These are phyloP conservation scores for Xerocomus minutiporus DNA, from an alignment of 1,284 basidiomycete genomes.

Conservation along the genomic window DNA sequence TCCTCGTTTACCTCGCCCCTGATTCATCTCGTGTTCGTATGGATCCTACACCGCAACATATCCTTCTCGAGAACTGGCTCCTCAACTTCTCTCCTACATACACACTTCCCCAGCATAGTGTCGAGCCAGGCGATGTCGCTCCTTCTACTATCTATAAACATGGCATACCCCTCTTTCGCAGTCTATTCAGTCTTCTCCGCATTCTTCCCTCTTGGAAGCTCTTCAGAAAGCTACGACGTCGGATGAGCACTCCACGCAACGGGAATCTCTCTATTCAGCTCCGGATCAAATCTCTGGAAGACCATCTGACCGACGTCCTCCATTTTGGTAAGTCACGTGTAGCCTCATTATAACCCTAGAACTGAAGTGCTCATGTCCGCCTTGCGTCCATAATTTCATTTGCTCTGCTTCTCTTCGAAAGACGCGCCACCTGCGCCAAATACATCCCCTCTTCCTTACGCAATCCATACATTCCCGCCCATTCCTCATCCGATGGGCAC, in stretches of 20 bases:
- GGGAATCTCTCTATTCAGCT: conserved; percentile 52
- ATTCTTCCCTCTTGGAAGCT: conserved; percentile 72
- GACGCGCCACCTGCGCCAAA: conserved; percentile 41
- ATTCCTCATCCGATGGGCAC: conserved; percentile 66
- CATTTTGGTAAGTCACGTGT: conserved; percentile 37
- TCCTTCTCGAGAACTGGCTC: conserved; percentile 72
- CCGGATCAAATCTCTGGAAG: conserved; percentile 40
- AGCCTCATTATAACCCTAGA: conserved; percentile 18
- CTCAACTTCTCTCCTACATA: conserved; percentile 45
- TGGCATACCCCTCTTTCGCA: conserved; percentile 72
- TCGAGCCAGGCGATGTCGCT: conserved; percentile 48
- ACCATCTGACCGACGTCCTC: conserved; percentile 33
- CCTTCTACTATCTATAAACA: conserved; percentile 80
- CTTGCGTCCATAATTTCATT: conserved; percentile 11
- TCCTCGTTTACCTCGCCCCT: conserved; percentile 59
- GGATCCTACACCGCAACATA: conserved; percentile 59
- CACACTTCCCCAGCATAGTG: conserved; percentile 19
- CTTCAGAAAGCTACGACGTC: conserved; percentile 53
- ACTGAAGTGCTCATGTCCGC: conserved; percentile 33
- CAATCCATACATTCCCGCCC: conserved; percentile 53
- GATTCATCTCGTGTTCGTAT: conserved; percentile 57
- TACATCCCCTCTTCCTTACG: conserved; percentile 42
- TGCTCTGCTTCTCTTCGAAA: conserved; percentile 15
- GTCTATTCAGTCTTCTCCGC: conserved; percentile 64
- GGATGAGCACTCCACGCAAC: conserved; percentile 37